A percentile compares a stretch with the other conserved stretches of the same genome.
These are phyloP conservation scores for Fusarium solani-melongenae DNA, from an alignment of 2,329 filamentous ascomycete species.

Conservation along the genomic window DNA sequence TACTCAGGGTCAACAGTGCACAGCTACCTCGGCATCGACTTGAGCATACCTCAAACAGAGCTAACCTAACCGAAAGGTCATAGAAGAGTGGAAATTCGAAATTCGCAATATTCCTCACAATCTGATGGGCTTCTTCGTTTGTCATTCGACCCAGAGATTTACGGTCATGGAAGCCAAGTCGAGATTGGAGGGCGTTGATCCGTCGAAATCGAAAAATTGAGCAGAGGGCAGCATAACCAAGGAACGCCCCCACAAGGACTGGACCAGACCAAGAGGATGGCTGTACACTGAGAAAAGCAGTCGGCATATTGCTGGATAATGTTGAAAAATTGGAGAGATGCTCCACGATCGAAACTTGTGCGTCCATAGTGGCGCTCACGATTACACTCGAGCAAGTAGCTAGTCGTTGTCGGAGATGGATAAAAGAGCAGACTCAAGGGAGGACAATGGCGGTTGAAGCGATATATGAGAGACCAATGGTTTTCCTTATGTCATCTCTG, in stretches of 20 bases:
- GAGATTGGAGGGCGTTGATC: constrained; percentile 44
- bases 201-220: constrained; percentile 51
- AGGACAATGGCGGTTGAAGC: not conserved
- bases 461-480: not conserved
- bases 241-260: constrained; percentile 32
- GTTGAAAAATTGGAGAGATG: constrained; percentile 19
- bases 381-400: not conserved
- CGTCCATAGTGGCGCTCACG: constrained; percentile 12
- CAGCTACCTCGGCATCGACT: not conserved
- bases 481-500: not conserved
- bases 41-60: constrained; percentile 52
- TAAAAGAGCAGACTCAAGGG: not conserved
- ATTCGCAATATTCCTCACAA: constrained; percentile 50
- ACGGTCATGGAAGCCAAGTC: constrained; percentile 49
- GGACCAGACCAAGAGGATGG: constrained; percentile 29
- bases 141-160: constrained; percentile 54
- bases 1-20: constrained; percentile 24
- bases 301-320: not conserved
- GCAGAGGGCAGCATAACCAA: constrained; percentile 50
- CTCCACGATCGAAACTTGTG: constrained; percentile 2
- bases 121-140: constrained; percentile 56
- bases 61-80: constrained; percentile 51
- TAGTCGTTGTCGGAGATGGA: not conserved
- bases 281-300: not conserved
- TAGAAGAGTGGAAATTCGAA: constrained; percentile 54